These are phyloP conservation scores for Apophysomyces sp. DNA, from an alignment of 371 early-diverging fungal genomes.

Conservation along the genomic window DNA sequence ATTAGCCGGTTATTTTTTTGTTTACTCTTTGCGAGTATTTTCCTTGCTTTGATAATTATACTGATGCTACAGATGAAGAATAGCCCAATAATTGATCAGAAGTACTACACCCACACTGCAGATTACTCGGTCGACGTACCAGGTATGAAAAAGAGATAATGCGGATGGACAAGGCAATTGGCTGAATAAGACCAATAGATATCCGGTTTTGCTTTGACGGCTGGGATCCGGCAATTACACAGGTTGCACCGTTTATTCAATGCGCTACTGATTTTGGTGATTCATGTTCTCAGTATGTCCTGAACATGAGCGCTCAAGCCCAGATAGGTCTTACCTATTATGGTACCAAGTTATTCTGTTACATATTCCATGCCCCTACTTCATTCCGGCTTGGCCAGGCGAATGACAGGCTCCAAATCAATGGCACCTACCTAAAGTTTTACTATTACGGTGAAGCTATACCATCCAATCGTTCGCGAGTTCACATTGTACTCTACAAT, in stretches of 20 bases:
- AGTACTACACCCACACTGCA: conserved; percentile 11
- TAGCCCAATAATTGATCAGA: conserved; percentile 36
- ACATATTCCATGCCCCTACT: conserved; percentile 17
- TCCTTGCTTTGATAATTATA: conserved; percentile 14
- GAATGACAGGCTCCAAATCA: conserved; percentile 8
- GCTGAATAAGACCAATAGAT: conserved; percentile 4
- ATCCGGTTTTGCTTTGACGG: conserved; percentile 39
- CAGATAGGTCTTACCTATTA: conserved; percentile 24
- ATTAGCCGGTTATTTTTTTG: conserved; percentile 21
- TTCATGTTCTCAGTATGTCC: conserved; percentile 20
- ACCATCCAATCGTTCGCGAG: conserved; percentile 9
- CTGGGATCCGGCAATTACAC: conserved; percentile 10
- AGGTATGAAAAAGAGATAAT: conserved; percentile 18
- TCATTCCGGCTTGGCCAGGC: conserved; percentile 15
- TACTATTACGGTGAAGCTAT: conserved; percentile 21
- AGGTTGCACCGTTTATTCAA: conserved; percentile 11
- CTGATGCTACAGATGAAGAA: conserved; percentile 26
- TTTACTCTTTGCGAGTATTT: conserved; percentile 13
- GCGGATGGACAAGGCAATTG: not conserved
- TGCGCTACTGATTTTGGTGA: conserved; percentile 32
- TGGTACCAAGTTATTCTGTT: conserved; percentile 18
- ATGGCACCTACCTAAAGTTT: conserved; percentile 25
- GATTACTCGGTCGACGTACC: conserved; percentile 24
- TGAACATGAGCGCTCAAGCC: conserved; percentile 23
- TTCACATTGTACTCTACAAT: conserved; percentile 26